Evolutionary conservation across 1,284 basidiomycete species (phyloP), one percentile per base, ranked within the genome.

Genomic region (Cryptococcus sp.): DNA sequence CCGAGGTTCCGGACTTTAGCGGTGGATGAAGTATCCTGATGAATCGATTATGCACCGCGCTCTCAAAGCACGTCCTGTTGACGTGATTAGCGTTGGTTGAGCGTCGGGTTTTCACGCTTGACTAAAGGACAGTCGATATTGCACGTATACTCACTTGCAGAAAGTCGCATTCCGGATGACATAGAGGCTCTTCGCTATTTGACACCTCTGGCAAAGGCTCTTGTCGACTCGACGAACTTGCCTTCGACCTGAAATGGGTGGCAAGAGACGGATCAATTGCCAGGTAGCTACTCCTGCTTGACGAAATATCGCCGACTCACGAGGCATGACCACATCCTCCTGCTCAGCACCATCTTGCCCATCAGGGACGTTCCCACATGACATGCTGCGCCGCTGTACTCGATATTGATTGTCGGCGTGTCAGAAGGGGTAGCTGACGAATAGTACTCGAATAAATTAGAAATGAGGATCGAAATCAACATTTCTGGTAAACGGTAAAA

Each of bases 331-430:
- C 3, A 55, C 55, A 43, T 70, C 42, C 60, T 62, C 65, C 52
- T 57, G 51, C 59, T 47, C 58, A 35, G 15, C 59, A 47, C 8
- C 56, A 38, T 27, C 54, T 52, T 55, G 19, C 19, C 55, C 62
- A 17, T 70, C 70, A 23, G 61, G 65, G 23, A 62, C 61, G 41
- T 71, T 64, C 35, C 71, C 69, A 57, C 75, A 77, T 19, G 75
- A 75, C 75, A 77, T 77, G 45, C 25, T 25, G 25, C 25, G 6
- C 25, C 25, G 20, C 56, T 19, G 30, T 35, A 10, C 30, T 35
- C 13, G 30, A 35, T 35, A 13, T 35, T 35, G 8, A 35, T 35
- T 2, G 30, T 10, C 10, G 8, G 30, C 30, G 30, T 35, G 30
- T 13, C 8, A 10, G 30, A 35, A 35, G 13, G 30, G 2, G 13